phyloP scores from a whole-genome alignment of 1,284 basidiomycete genomes.

The Ganoderma sinense region DNA sequence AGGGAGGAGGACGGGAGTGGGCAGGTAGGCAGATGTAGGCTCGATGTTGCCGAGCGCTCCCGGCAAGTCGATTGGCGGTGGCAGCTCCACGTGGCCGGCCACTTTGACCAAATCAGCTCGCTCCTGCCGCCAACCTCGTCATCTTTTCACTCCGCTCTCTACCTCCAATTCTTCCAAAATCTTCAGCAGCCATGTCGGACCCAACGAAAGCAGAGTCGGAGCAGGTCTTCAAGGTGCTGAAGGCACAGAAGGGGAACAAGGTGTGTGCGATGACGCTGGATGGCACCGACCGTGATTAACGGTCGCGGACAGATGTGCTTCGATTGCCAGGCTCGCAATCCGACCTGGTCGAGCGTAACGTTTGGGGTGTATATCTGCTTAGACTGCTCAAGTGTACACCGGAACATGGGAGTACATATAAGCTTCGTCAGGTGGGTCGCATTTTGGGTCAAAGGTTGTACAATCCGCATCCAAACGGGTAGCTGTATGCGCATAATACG shows the following conservation, averaged over 20 bases:
- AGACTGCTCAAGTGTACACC: slow-evolving; percentile 95
- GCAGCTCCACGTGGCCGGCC: background rate
- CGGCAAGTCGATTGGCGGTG: background rate
- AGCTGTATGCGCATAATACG: no score
- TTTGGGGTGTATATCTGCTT: slow-evolving; percentile 98
- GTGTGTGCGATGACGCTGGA: slow-evolving; percentile 45
- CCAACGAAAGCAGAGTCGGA: slow-evolving; percentile 83
- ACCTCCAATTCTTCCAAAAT: background rate
- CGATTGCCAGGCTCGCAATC: slow-evolving; percentile 96
- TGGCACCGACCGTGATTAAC: slow-evolving; percentile 29
- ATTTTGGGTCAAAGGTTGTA: background rate
- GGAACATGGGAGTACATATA: slow-evolving; percentile 99
- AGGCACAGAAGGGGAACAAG: slow-evolving; percentile 90
- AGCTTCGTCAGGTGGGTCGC: slow-evolving; percentile 90
- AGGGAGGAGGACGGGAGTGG: background rate
- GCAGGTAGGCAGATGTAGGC: no score
- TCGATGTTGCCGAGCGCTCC: background rate
- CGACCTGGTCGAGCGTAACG: slow-evolving; percentile 97
- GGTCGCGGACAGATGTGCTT: slow-evolving; percentile 81
- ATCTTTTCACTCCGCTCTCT: background rate
- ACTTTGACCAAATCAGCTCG: background rate
- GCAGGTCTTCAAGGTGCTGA: slow-evolving; percentile 78
- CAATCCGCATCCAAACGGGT: no score
- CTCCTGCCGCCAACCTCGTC: background rate
- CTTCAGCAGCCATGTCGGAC: slow-evolving; percentile 58